Evolutionary conservation across 176 grass and related monocot species (phyloP), one percentile per base, ranked within the genome.

Genomic region (Ananas comosus): DNA sequence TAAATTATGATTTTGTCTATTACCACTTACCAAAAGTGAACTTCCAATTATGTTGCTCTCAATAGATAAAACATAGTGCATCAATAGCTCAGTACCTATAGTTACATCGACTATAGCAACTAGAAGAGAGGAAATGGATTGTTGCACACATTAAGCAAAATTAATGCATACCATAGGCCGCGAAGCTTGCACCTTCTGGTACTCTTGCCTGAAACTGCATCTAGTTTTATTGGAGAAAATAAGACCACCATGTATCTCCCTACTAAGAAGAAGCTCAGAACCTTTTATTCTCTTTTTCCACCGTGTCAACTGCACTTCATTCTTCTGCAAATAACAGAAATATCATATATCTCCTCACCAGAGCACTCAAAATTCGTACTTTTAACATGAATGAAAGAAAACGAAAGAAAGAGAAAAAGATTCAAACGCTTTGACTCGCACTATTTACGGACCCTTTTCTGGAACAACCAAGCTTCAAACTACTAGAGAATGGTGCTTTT

Each of bases 221-320:
- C 29, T 71, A 58, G 19, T 51, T 29, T 71, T 87, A 50, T 68
- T 74, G 58, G 76, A 87, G 61, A 80, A 21, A 4, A 91, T 73
- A 50, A 81, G 69, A 8, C 81, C 77, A 33, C 88, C 88, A 56
- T 80, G 64, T 77, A 85, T 79, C 72, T 91, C 88, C 72, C 88
- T 87, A 54, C 76, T 72, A 72, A 16, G 70, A 51, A 91, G 84
- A 65, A 91, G 79, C 49, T 79, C 81, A 33, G 72, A 52, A 47
- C 76, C 73, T 70, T 74, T 87, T 27, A 85, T 74, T 72, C 57
- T 68, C 66, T 85, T 91, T 73, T 53, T 85, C 59, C 57, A 52
- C 65, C 51, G 3, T 11, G 64, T 22, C 0, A 9, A 3, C 11
- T 48, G 42, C 4, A 51, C 51, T 51, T 42, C 63, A 63, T 22